Evolutionary conservation across 2,329 filamentous ascomycete species (phyloP).

Genomic region (Chaetomiaceae sp.): DNA sequence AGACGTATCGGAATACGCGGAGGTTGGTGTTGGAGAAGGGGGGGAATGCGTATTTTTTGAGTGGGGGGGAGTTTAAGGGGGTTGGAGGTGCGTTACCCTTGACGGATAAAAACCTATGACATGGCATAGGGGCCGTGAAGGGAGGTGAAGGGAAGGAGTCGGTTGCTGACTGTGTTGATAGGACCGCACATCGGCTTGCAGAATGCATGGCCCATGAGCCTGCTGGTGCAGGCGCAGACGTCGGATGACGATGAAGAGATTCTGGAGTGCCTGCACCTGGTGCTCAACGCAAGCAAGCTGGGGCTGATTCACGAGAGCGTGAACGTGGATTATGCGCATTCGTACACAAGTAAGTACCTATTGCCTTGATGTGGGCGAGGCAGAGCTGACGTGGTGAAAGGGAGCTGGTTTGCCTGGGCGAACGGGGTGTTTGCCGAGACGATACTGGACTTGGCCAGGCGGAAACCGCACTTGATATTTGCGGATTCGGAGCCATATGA

Average conservation of each 20-base stretch:
- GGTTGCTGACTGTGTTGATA: slow-evolving; percentile 19
- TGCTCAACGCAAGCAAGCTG: slow-evolving; percentile 69
- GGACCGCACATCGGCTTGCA: slow-evolving; percentile 72
- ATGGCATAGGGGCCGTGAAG: no score
- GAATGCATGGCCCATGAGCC: slow-evolving; percentile 95
- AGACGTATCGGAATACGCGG: slow-evolving; percentile 82
- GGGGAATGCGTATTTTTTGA: slow-evolving; percentile 86
- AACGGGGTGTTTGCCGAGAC: slow-evolving; percentile 95
- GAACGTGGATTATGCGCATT: slow-evolving; percentile 62
- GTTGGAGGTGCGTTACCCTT: slow-evolving; percentile 73
- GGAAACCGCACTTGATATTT: slow-evolving; percentile 65
- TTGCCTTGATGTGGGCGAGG: background rate
- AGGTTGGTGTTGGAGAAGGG: slow-evolving; percentile 66
- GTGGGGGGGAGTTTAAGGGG: slow-evolving; percentile 71
- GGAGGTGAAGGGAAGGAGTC: no score
- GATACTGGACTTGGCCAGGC: slow-evolving; percentile 79
- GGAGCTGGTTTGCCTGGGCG: slow-evolving; percentile 94
- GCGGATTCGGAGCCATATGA: slow-evolving; percentile 26
- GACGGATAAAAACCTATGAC: no score
- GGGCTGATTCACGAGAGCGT: slow-evolving; percentile 91
- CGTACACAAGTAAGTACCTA: slow-evolving; percentile 65
- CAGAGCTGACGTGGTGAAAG: slow-evolving; percentile 31
- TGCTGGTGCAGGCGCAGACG: slow-evolving; percentile 88
- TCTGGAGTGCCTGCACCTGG: slow-evolving; percentile 62
- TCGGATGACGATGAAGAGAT: slow-evolving; percentile 82